Conservation (phyloP, 164 flowering plant species). For the Vitis rupestris region DNA sequence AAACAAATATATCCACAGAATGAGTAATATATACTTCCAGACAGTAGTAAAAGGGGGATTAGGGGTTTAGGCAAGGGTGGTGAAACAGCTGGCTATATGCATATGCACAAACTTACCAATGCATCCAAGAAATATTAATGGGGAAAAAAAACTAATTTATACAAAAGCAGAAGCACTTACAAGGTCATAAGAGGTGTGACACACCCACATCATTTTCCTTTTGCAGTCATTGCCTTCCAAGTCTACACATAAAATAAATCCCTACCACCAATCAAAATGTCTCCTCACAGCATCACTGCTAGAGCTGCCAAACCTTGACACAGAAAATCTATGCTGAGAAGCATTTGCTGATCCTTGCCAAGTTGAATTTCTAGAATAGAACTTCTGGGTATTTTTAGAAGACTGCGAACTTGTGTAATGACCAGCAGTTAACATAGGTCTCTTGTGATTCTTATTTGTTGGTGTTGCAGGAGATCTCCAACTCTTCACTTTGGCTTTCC, state of each 20-base stretch:
- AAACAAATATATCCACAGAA: too few relatives aligned
- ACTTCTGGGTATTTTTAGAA: constrained; percentile 12
- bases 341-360: constrained; percentile 19
- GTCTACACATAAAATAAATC: background rate
- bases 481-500: constrained; percentile 17
- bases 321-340: constrained; percentile 27
- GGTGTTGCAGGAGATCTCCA: constrained; percentile 54
- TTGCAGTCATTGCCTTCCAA: too few relatives aligned
- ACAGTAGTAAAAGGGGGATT: too few relatives aligned
- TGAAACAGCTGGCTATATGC: too few relatives aligned
- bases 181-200: too few relatives aligned
- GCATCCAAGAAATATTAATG: too few relatives aligned
- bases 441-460: constrained; percentile 18
- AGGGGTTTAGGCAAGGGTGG: too few relatives aligned
- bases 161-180: too few relatives aligned
- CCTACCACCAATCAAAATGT: constrained; percentile 42
- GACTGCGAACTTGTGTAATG: constrained; percentile 33
- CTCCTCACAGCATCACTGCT: constrained; percentile 20
- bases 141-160: too few relatives aligned
- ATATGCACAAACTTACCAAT: too few relatives aligned
- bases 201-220: too few relatives aligned
- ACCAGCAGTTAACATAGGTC: constrained; percentile 10
- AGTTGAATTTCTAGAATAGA: constrained; percentile 9
- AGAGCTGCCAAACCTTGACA: constrained; percentile 34
- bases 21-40: too few relatives aligned